Evolutionary conservation across 2,329 filamentous ascomycete genomes (phyloP).

Genomic region (Dendrostoma leiphaemia): DNA sequence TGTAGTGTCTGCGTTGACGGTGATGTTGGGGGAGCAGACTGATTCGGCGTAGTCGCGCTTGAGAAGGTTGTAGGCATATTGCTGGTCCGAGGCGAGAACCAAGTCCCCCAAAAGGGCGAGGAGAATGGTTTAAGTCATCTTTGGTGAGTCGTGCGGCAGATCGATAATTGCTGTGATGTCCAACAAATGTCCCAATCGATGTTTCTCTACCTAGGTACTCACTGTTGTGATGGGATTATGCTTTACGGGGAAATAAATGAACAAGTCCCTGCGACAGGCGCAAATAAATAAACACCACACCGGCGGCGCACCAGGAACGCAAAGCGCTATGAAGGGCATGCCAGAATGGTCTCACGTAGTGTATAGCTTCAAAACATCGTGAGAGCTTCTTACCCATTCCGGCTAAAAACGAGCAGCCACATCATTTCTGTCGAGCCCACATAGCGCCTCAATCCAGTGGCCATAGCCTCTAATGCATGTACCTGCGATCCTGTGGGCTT

Average conservation of each 20-base stretch:
- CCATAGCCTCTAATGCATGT: background rate
- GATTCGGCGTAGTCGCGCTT: slow-evolving; percentile 21
- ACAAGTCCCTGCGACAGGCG: too few species aligned
- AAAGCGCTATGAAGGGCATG: background rate
- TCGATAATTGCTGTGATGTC: background rate
- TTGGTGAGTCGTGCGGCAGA: too few species aligned
- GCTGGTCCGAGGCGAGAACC: background rate
- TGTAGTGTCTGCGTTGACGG: slow-evolving; percentile 6
- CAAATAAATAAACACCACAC: too few species aligned
- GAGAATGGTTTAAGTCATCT: background rate
- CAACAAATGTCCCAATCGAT: too few species aligned
- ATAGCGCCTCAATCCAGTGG: background rate
- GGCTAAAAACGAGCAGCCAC: background rate
- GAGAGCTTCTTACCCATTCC: background rate
- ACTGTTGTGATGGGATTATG: too few species aligned
- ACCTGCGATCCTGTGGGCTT: background rate
- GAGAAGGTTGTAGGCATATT: slow-evolving; percentile 1
- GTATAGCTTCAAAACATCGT: background rate
- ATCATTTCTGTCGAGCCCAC: background rate
- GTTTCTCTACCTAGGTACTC: too few species aligned
- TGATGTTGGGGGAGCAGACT: slow-evolving; percentile 23
- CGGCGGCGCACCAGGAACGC: background rate
- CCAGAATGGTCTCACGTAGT: background rate
- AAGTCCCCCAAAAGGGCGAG: background rate
- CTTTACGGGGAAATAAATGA: too few species aligned